Conservation (phyloP, 805 yeast species). For the Candida palmyrensis region DNA sequence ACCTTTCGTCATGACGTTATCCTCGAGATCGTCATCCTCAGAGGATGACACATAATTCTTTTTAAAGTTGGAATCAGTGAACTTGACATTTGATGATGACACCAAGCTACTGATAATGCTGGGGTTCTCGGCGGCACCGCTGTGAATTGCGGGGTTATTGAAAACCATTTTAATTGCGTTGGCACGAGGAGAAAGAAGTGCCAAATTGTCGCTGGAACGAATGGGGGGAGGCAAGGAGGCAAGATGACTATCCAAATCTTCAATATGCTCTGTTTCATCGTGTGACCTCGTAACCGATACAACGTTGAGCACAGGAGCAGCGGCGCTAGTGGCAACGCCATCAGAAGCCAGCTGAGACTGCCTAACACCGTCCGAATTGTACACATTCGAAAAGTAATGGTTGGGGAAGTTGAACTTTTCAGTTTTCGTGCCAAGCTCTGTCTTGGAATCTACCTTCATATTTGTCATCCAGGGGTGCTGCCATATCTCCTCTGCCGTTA, state of each 20-base stretch:
- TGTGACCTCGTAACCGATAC: conserved; percentile 5
- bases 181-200: conserved; percentile 28
- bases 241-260: conserved; percentile 7
- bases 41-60: conserved; percentile 19
- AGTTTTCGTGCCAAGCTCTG: not conserved
- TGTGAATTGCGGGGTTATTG: conserved; percentile 37
- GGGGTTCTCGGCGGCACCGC: not conserved
- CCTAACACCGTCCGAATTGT: not conserved
- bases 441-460: conserved; percentile 4
- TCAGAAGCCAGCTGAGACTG: not conserved
- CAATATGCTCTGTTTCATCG: conserved; percentile 10
- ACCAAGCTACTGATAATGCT: conserved; percentile 1
- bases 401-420: conserved; percentile 1
- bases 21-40: conserved; percentile 17
- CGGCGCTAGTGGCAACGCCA: not conserved
- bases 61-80: conserved; percentile 14
- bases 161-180: conserved; percentile 38
- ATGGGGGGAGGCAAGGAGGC: not conserved
- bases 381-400: conserved; percentile 3
- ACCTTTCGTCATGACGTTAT: conserved; percentile 32
- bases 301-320: not conserved
- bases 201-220: conserved; percentile 6
- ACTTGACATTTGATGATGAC: conserved; percentile 14
- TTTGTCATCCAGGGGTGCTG: conserved; percentile 61
- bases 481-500: conserved; percentile 61